Percentiles rank a stretch among this genome's conserved stretches.
Conservation (phyloP, 2,329 filamentous ascomycete genomes). For the Monosporascus sp. region DNA sequence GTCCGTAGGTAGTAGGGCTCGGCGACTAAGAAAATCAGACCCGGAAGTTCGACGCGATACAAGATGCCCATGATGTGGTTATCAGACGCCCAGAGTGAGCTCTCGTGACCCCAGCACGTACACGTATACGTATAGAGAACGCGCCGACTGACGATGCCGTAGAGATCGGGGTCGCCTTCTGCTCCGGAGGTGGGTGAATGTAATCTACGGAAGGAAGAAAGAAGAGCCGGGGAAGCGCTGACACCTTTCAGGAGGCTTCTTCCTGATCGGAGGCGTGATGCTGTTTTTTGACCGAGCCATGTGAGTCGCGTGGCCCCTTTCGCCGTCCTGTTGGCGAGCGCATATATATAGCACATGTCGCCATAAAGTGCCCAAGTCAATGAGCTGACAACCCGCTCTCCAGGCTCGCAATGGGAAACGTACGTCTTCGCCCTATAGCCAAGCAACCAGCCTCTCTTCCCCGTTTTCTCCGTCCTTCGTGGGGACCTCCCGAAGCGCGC, state of each 20-base stretch:
- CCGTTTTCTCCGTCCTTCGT: not conserved
- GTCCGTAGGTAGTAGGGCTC: too few species aligned
- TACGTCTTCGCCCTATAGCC: conserved; percentile 35
- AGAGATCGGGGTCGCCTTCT: conserved; percentile 98
- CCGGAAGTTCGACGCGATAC: conserved; percentile 3
- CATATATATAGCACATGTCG: not conserved
- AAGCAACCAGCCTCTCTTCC: conserved; percentile 3
- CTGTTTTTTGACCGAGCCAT: conserved; percentile 98
- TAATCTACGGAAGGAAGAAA: conserved; percentile 14
- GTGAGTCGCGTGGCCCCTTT: conserved; percentile 44
- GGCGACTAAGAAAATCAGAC: too few species aligned
- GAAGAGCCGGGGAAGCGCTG: conserved; percentile 2
- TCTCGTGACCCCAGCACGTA: conserved; percentile 1
- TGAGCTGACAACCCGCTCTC: conserved; percentile 11
- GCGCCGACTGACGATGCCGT: conserved; percentile 28
- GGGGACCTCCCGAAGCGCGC: conserved; percentile 3
- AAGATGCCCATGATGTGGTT: conserved; percentile 91
- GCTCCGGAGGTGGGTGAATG: conserved; percentile 77
- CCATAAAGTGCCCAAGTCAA: not conserved
- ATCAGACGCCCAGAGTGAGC: conserved; percentile 88
- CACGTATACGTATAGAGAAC: conserved; percentile 8
- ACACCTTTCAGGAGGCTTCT: conserved; percentile 69
- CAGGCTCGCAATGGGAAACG: conserved; percentile 96
- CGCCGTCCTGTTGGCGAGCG: conserved; percentile 2
- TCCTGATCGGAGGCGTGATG: conserved; percentile 88